Evolutionary conservation across 1,284 basidiomycete genomes (phyloP), one percentile per base, ranked within the genome.

Genomic region (Trichosporon coremiiforme): DNA sequence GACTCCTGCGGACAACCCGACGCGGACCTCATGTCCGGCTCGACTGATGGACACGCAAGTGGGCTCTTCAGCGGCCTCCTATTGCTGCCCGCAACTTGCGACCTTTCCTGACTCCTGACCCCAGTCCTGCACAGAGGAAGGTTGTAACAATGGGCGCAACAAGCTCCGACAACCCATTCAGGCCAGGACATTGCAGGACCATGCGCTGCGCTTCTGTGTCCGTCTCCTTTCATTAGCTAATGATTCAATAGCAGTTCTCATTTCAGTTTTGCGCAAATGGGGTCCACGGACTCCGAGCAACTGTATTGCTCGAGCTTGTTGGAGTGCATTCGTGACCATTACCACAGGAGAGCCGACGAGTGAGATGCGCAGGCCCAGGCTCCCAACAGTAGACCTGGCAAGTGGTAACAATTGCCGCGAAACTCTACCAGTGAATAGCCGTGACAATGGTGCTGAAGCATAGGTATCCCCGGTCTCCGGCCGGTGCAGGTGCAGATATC

Each of bases 391-490:
- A 1, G 29, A 33, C 20, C 29, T 33, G 29, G 12, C 15, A 17
- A 53, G 20, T 25, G 50, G 50, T 62, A 33, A 17, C 55, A 60
- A 60, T 60, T 31, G 25, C 55, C 55, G 55, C 55, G 55, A 60
- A 60, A 29, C 55, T 60, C 31, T 33, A 31, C 2, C 57, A 22
- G 17, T 62, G 31, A 62, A 62, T 62, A 17, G 29, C 35, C 57
- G 57, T 62, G 57, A 62, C 57, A 62, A 62, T 31, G 57, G 57
- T 12, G 41, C 50, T 25, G 50, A 53, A 53, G 50, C 50, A 53
- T 53, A 60, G 25, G 31, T 17, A 31, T 60, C 25, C 31, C 57
- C 57, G 57, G 29, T 62, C 31, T 62, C 29, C 15, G 29, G 57
- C 57, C 57, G 29, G 12, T 31, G 55, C 12, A 20, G 29, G n/a